Conservation (phyloP, 129 eudicot genomes). For the Escallonia rubra region DNA sequence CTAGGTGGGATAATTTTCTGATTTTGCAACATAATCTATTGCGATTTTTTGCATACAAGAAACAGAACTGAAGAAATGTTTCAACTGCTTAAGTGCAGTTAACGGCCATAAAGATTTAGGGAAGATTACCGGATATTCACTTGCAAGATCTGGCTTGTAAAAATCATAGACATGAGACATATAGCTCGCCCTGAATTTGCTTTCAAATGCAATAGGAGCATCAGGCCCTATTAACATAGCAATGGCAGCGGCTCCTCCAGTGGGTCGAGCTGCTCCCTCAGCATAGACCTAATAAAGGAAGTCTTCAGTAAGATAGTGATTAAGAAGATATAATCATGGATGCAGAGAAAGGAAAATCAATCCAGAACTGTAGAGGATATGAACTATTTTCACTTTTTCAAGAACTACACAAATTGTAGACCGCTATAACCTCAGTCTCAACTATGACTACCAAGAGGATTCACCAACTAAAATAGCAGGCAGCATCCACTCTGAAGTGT, state of each 20-base stretch:
- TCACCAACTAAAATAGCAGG: background rate
- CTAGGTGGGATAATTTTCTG: too few species aligned
- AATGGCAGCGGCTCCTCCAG: constrained; percentile 98
- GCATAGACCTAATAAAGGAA: constrained; percentile 74
- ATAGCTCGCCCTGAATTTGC: constrained; percentile 95
- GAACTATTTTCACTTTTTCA: too few species aligned
- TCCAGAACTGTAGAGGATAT: background rate
- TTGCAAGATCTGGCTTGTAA: constrained; percentile 93
- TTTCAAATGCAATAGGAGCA: constrained; percentile 95
- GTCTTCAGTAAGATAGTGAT: constrained; percentile 12
- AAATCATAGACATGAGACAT: constrained; percentile 97
- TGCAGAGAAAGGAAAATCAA: background rate
- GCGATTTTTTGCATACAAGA: too few species aligned
- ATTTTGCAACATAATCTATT: too few species aligned
- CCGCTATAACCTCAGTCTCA: background rate
- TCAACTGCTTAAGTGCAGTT: background rate
- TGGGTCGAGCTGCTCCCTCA: constrained; percentile 98
- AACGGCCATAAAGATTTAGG: background rate
- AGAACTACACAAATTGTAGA: background rate
- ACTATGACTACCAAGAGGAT: background rate
- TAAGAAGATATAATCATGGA: background rate
- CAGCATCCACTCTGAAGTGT: background rate
- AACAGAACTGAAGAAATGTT: background rate
- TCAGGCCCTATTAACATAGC: constrained; percentile 97
- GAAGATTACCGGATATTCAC: constrained; percentile 93